Evolutionary conservation across 2,329 filamentous ascomycete genomes (phyloP), one percentile per base, ranked within the genome.

Genomic region (Aspergillus sp.): DNA sequence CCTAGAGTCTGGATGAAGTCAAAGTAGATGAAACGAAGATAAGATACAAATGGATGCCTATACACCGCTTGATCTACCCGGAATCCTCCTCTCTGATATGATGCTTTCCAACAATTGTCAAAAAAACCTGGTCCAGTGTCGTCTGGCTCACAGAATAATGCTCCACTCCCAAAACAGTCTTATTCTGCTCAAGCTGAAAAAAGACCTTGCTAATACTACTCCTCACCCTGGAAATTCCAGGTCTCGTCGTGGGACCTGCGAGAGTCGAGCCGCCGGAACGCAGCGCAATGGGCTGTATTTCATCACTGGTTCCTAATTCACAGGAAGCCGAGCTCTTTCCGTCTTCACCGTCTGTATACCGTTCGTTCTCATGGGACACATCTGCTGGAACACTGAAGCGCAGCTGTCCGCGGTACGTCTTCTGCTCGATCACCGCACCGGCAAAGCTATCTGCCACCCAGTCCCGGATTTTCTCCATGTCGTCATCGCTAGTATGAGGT

Each of bases 71-170:
- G 15, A n/a, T 6, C 20, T 53, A 53, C 9, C 51, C 43, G 8
- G 52, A 62, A 56, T 66, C 70, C 76, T 93, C 92, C 71, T 96
- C 91, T 63, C 87, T 80, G 6, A 93, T 83, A 71, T 92, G 86
- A 71, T 96, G 89, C 72, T 86, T 84, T 1, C 88, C 87, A 0
- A 96, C 91, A 69, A 97, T 95, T 24, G 83, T 83, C 71, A 97
- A 74, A 74, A 97, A 97, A 0, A 97, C 92, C 74, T 96, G 90
- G 70, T 97, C 93, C 42, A 97, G 77, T 15, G 91, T 96, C 17
- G 91, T 95, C 22, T 91, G 90, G 57, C 85, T 89, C 62, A 96
- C 91, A 49, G 89, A 91, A 74, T 93, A 97, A 73, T 96, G 91
- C 70, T 91, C 88, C 48, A 96, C 82, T 0, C 89, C 89, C 26